Base-by-base conservation (phyloP, 106 monocot genomes). In the Cymbidium sinense region DNA sequence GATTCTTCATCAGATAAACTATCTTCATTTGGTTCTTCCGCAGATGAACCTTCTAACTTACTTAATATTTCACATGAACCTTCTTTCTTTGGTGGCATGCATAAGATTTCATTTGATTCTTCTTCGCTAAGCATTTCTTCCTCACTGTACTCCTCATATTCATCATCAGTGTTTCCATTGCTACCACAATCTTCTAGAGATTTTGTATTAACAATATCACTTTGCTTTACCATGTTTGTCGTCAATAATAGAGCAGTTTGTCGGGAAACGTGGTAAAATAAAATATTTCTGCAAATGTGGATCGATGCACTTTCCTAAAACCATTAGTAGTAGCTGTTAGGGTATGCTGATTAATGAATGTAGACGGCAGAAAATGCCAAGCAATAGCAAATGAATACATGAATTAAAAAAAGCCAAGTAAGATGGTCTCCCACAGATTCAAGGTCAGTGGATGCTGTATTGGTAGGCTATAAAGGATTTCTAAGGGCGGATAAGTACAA, bases 121-220 rank as follows among this genome's bases (percentile, higher is more conserved):
- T 80, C 79, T 74, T 74, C 80, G 20, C 37, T 29, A 50, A 31
- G 34, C 41, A 73, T 73, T 74, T 73, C 80, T 47, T 75, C 74
- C 11, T 64, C 64, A 27, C 73, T 37, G 47, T 18, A 27, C 36
- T 74, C 51, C 35, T 73, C 55, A 41, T 13, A 25, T 47, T 73
- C 79, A 58, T 54, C 21, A 23, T 35, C 34, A 0, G 34, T 28
- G 41, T 27, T 29, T 33, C 64, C 75, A 43, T 75, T 31, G 27
- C 74, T 80, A 15, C 43, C 31, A 64, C 34, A 36, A 27, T 64
- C 73, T 43, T 39, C 61, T 74, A 21, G 17, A 3, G 67, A 67
- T 33, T 67, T 67, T 67, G 58, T 30, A 10, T 75, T 54, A 64
- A 33, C 74, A 29, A 74, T 13, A 47, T 54, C 80, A 43, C 23